Evolutionary conservation across 768 basidiomycete species (phyloP), one percentile per base, ranked within the genome.

Genomic region (Trametes gibbosa): DNA sequence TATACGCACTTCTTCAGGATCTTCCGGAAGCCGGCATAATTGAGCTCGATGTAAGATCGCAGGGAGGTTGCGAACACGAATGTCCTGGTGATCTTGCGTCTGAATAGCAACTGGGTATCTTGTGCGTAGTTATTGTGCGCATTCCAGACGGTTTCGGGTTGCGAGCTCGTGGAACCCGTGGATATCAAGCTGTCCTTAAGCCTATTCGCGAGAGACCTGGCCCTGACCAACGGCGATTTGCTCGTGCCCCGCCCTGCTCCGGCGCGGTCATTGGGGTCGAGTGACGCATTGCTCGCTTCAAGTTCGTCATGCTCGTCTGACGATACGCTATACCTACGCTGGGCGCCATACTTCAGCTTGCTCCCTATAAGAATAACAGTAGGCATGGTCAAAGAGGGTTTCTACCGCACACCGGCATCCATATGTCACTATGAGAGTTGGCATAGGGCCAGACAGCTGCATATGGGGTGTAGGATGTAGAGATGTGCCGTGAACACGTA

Each of bases 1-100:
- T 13, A 24, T 29, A 72, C 84, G 57, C 69, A 94, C 89, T 98
- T 98, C 75, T 98, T 98, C 69, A 95, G 71, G 37, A 96, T 95
- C 79, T 98, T 98, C 65, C 92, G 83, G 75, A 98, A 93, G 1
- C 95, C 96, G 0, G 92, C 90, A 70, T 92, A 82, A 71, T 98
- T 98, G 57, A 97, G 76, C 67, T 98, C 93, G 56, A 93, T 85
- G 63, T 93, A 99, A 6, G 92, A 89, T 70, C 81, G 83, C 56
- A 98, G 79, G 27, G 86, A 85, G 14, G 86, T 86, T 46, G 87
- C 79, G 6, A 85, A 79, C 43, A 94, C 84, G 71, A 90, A 97
- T 12, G 94, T 79, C 47, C 79, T 85, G 0, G 92, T 90, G 52
- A 98, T 92, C 62, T 88, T 79, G 42, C 95, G 85, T 76, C 98